Evolutionary conservation across 2,329 filamentous ascomycete genomes (phyloP), one percentile per base, ranked within the genome.

Genomic region (Aureobasidium subglaciale): DNA sequence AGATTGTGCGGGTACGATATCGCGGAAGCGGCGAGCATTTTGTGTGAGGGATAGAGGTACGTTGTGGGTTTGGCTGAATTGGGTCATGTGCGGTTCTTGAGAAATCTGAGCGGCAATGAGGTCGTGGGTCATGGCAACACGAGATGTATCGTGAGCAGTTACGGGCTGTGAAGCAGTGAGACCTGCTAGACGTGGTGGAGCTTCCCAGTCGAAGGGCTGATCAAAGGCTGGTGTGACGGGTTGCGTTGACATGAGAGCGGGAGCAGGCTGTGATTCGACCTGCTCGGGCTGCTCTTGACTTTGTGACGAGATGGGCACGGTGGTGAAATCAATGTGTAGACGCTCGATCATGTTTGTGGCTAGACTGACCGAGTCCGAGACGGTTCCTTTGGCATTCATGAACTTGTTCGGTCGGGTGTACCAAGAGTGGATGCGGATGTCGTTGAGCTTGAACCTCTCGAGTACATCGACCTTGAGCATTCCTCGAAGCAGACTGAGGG

Each of bases 331-430:
- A 68, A 99, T 95, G 60, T 83, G 87, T 15, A 99, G 81, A 55
- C 84, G 87, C 68, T 95, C 89, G 55, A 99, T 85, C 89, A 99
- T 96, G 66, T 89, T 85, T 0, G 93, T 95, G n/a, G 93, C 93
- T 43, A 99, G 78, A 55, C 84, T 82, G 59, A 97, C 76, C 1
- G 89, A 88, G 64, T 97, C 89, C 10, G 81, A 81, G 30, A 91
- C 79, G 60, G 79, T 83, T 62, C 92, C 92, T 59, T 90, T 85
- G 1, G 80, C 66, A 4, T 84, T 83, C 48, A 97, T 78, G 63
- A 90, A 85, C 29, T 78, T 80, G 69, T 97, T 99, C 58, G 78
- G 78, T 42, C 89, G 82, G 3, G 89, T 96, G 68, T 90, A 96
- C 93, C 93, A 99, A 1, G 91, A 92, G 71, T 99, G 93, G 61